Evolutionary conservation across 805 yeast genomes (phyloP).

Genomic region (Torulaspora indica): DNA sequence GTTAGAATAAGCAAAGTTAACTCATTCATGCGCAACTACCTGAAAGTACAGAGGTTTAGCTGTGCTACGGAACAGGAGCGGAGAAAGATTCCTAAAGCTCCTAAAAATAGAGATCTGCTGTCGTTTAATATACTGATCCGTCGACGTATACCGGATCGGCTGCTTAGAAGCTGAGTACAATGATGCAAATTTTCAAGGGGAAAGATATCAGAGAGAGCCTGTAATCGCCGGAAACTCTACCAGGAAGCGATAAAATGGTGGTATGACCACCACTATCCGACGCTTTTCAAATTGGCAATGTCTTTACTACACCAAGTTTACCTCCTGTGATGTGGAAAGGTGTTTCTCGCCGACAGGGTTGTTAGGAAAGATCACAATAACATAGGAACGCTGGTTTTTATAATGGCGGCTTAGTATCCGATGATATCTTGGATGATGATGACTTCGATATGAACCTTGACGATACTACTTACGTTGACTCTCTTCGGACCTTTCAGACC

Average conservation of each 20-base stretch:
- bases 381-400: conserved; percentile 5
- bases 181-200: neutral
- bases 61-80: neutral
- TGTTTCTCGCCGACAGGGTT: conserved; percentile 2
- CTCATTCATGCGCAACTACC: neutral
- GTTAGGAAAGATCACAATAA: neutral
- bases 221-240: neutral
- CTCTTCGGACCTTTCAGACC: neutral
- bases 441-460: neutral
- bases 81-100: neutral
- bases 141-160: neutral
- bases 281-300: conserved; percentile 10
- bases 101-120: neutral
- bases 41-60: neutral
- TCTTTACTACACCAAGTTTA: conserved; percentile 10
- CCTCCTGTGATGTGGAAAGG: conserved; percentile 8
- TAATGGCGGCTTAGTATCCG: neutral
- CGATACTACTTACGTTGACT: too few species aligned
- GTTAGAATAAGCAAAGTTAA: neutral
- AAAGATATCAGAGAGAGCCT: neutral
- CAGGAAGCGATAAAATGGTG: neutral
- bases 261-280: neutral
- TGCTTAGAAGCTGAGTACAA: neutral
- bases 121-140: neutral
- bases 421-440: neutral